A percentile compares a stretch with the other conserved stretches of the same genome.
Conservation (phyloP, 768 basidiomycete genomes). For the Leccinum longicurvipes region DNA sequence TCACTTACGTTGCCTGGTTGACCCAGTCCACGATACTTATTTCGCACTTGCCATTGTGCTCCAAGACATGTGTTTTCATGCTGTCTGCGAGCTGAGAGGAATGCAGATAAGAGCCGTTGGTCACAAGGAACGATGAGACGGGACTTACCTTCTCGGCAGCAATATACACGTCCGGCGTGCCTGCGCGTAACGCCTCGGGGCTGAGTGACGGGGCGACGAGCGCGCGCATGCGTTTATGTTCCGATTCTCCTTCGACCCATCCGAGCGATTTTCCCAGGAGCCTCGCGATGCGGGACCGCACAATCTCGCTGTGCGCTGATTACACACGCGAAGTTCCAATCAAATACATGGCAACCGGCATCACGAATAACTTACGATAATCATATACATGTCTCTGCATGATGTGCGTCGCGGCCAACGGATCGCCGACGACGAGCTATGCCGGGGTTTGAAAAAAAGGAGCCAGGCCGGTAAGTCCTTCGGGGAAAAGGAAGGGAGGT, state of each 20-base stretch:
- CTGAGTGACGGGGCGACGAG: slow-evolving; percentile 3
- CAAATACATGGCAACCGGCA: not conserved
- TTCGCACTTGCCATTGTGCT: not conserved
- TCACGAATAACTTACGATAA: slow-evolving; percentile 2
- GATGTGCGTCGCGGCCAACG: slow-evolving; percentile 3
- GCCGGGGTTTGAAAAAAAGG: not conserved
- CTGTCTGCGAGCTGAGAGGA: slow-evolving; percentile 4
- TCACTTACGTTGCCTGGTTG: slow-evolving; percentile 6
- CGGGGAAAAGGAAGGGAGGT: not conserved
- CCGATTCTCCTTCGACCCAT: slow-evolving; percentile 10
- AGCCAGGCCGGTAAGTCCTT: not conserved
- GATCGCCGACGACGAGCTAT: slow-evolving; percentile 4
- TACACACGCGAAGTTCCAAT: not conserved
- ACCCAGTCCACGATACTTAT: slow-evolving; percentile 5
- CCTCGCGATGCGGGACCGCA: slow-evolving; percentile 5
- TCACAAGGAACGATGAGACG: not conserved
- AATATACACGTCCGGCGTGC: slow-evolving; percentile 3
- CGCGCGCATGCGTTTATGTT: slow-evolving; percentile 7
- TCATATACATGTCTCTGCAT: slow-evolving; percentile 10
- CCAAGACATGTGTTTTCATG: not conserved
- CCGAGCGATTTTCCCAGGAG: slow-evolving; percentile 5
- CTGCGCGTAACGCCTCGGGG: slow-evolving; percentile 1
- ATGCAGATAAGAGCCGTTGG: not conserved
- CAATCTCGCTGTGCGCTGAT: slow-evolving; percentile 1
- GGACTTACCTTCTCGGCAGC: slow-evolving; percentile 4